Evolutionary conservation across 2,329 filamentous ascomycete genomes (phyloP), one percentile per base, ranked within the genome.

Genomic region (Fusarium irregulare): DNA sequence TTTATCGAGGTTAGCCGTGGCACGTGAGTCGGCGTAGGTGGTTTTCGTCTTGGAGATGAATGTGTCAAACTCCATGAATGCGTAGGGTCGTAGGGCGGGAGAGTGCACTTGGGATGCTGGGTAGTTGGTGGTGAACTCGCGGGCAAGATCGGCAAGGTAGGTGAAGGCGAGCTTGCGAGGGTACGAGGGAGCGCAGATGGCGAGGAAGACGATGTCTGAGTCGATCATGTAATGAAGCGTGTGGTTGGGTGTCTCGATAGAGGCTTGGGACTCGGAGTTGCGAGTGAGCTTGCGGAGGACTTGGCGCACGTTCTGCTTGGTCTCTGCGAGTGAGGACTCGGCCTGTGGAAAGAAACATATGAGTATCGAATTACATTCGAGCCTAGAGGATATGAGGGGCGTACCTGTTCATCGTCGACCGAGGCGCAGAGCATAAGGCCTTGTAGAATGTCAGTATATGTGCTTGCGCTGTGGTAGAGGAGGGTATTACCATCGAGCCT

Each of bases 141-240:
- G 88, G 63, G 92, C 88, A 57, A 99, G 88, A 84, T 99, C 96
- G 75, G 93, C 90, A 66, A 99, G 93, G 87, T 98, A 99, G 66
- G 95, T 98, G 82, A 99, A 97, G 77, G 97, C 95, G 50, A 99
- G 92, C 83, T 99, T 98, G 82, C 96, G 95, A 62, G 96, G 95
- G 85, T 98, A 99, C 60, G 93, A 93, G 61, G 89, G 88, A 81
- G 98, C 94, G 85, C 93, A 94, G 81, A 99, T 95, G 85, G 92
- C 94, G 75, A 98, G 87, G 85, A 97, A 98, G 83, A 94, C 91
- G 73, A 99, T 87, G 75, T 93, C 91, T 77, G 90, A 86, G 76
- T 91, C 86, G 82, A 99, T 92, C 69, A 95, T 85, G 85, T 97
- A 97, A 87, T 99, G 94, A 79, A 98, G 86, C 66, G 90, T 94